Base-by-base conservation (phyloP, 2,329 filamentous ascomycete genomes). In the Westerdykella sp. region DNA sequence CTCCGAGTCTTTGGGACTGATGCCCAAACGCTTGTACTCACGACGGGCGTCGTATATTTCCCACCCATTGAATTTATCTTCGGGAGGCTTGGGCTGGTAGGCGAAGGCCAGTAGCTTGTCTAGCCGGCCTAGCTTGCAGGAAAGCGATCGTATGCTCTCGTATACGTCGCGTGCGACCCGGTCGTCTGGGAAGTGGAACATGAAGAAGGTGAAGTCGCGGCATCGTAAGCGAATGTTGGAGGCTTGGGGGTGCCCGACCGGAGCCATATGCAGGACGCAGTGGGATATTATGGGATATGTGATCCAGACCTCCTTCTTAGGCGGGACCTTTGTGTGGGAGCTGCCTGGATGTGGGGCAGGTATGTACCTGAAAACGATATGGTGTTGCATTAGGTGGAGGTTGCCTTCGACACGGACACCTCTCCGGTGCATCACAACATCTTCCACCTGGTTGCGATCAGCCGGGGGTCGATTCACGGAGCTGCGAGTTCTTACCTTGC, bases 151-250 rank as follows among this genome's bases (percentile, higher is more conserved):
- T 51, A 98, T 87, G 48, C 82, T 89, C 45, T 96, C 90, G 65
- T 89, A 98, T 1, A 86, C 85, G 52, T 95, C 87, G 45, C 85
- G 81, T 7, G 88, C 91, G 51, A 81, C 75, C 42, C 76, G 76
- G 57, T 90, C 84, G 44, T 84, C 80, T 15, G 72, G 62, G 63
- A 98, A 95, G 68, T 90, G 89, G 69, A 98, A 90, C 48, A 87
- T 90, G 48, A 95, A 82, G 67, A 90, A 95, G 39, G 81, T 91
- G 65, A 98, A 97, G 72, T 98, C 93, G 45, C 91, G 85, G 63
- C 90, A 89, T 41, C 89, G 83, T 48, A 98, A 73, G 41, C 91
- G 84, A 60, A 98, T 88, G 3, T 87, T 86, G 5, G 90, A 88
- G 25, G 81, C 78, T 48, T 88, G 78, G 40, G 81, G 78, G 45